Percentiles rank a stretch among this genome's conserved stretches.
These are phyloP conservation scores for Collybia sordida DNA, from an alignment of 768 basidiomycete genomes.

Conservation along the genomic window DNA sequence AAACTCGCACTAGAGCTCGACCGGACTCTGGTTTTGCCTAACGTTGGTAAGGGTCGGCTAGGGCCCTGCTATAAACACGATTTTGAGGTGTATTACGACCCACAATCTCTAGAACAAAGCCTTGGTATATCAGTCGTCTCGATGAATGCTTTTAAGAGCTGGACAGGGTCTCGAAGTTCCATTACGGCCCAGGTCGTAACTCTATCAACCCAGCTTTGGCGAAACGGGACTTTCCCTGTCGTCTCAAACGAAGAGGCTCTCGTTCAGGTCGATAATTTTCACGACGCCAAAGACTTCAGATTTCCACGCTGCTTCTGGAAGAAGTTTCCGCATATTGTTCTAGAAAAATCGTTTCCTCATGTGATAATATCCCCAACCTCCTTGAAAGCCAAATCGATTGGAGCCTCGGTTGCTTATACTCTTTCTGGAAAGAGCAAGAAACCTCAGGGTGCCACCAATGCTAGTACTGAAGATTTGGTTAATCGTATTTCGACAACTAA, in stretches of 20 bases:
- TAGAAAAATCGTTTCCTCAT: slow-evolving; percentile 13
- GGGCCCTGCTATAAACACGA: slow-evolving; percentile 49
- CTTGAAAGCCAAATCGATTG: neutral
- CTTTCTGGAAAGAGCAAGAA: neutral
- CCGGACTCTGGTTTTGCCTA: slow-evolving; percentile 61
- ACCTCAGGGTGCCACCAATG: neutral
- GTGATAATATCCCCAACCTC: neutral
- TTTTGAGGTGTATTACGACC: slow-evolving; percentile 52
- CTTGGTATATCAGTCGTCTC: neutral
- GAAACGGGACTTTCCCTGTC: no score
- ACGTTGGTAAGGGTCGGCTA: slow-evolving; percentile 55
- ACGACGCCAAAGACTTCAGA: slow-evolving; percentile 17
- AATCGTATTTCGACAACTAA: neutral
- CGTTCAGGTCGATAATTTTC: slow-evolving; percentile 15
- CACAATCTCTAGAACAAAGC: slow-evolving; percentile 14
- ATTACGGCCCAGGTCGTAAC: slow-evolving; percentile 35
- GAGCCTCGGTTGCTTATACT: slow-evolving; percentile 18
- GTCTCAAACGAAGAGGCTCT: neutral
- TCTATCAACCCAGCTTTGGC: slow-evolving; percentile 8
- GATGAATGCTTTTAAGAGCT: slow-evolving; percentile 13
- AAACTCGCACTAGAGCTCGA: slow-evolving; percentile 48
- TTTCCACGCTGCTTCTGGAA: slow-evolving; percentile 21
- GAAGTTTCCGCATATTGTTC: slow-evolving; percentile 17
- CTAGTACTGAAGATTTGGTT: neutral
- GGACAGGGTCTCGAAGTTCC: slow-evolving; percentile 29